A percentile compares a stretch with the other conserved stretches of the same genome.
These are phyloP conservation scores for Pelargonium citronellum DNA, from an alignment of 441 rosid species.

Conservation along the genomic window DNA sequence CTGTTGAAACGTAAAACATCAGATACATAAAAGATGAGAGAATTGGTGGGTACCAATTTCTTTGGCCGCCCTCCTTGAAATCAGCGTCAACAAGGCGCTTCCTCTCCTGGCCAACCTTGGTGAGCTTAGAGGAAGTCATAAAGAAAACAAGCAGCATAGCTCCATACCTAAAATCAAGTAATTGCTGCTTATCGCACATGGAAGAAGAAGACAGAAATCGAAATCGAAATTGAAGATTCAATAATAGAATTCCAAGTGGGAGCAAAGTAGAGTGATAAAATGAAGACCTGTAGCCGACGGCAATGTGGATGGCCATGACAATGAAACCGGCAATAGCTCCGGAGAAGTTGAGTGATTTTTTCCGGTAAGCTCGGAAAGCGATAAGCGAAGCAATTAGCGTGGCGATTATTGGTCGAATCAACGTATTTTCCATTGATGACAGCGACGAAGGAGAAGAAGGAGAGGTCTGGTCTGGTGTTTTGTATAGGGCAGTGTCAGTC, in stretches of 20 bases:
- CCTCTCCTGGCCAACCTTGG: slow-evolving; percentile 77
- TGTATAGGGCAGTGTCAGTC: neutral
- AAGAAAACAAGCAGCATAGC: slow-evolving; percentile 70
- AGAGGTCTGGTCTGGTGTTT: neutral
- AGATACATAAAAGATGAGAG: neutral
- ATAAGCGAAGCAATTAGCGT: slow-evolving; percentile 41
- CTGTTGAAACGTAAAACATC: neutral
- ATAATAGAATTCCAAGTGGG: neutral
- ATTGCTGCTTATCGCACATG: neutral
- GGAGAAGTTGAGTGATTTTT: slow-evolving; percentile 71
- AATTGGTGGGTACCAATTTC: slow-evolving; percentile 53
- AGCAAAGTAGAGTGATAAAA: too few relatives aligned
- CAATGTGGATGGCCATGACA: slow-evolving; percentile 63
- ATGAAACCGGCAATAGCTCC: slow-evolving; percentile 71
- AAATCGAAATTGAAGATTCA: neutral
- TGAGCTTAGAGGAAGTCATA: slow-evolving; percentile 75
- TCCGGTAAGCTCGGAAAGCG: slow-evolving; percentile 54
- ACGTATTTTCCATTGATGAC: slow-evolving; percentile 38
- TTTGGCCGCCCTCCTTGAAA: slow-evolving; percentile 87
- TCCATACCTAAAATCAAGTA: slow-evolving; percentile 50
- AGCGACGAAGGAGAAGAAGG: neutral
- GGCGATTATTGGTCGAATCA: slow-evolving; percentile 42
- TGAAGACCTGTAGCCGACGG: slow-evolving; percentile 57
- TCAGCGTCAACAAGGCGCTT: slow-evolving; percentile 68
- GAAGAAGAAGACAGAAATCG: neutral